These are phyloP conservation scores for Leccinum broughii DNA, from an alignment of 768 basidiomycete genomes.

Conservation along the genomic window DNA sequence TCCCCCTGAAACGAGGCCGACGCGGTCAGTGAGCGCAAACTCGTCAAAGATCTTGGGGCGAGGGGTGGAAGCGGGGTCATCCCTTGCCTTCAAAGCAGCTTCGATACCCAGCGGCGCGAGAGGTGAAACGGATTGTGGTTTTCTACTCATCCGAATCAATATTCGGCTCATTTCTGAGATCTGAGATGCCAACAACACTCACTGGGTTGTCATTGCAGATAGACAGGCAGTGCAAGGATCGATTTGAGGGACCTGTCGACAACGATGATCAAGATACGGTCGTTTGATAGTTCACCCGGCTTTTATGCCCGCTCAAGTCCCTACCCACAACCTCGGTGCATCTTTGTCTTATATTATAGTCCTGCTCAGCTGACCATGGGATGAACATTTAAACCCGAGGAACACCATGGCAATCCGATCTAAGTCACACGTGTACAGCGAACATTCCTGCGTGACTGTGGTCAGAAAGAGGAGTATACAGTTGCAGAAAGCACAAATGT, in stretches of 20 bases:
- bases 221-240: background rate
- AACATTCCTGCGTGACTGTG: background rate
- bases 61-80: constrained; percentile 34
- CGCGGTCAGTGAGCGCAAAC: constrained; percentile 56
- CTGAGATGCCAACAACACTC: background rate
- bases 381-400: background rate
- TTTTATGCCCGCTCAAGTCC: background rate
- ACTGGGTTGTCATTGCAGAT: constrained; percentile 14
- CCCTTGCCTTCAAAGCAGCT: constrained; percentile 50
- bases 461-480: background rate
- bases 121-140: constrained; percentile 48
- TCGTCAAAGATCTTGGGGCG: constrained; percentile 57
- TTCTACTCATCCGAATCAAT: constrained; percentile 4
- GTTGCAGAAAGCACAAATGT: too few relatives aligned
- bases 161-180: too few relatives aligned
- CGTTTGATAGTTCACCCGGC: background rate
- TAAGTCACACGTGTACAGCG: background rate
- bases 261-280: constrained; percentile 1
- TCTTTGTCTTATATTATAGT: background rate
- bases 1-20: constrained; percentile 62
- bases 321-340: background rate
- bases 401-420: background rate
- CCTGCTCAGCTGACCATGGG: background rate
- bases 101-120: constrained; percentile 62
- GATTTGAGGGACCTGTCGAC: background rate